phyloP scores from a whole-genome alignment of 768 basidiomycete genomes.

The Boletus tylopilopsis region DNA sequence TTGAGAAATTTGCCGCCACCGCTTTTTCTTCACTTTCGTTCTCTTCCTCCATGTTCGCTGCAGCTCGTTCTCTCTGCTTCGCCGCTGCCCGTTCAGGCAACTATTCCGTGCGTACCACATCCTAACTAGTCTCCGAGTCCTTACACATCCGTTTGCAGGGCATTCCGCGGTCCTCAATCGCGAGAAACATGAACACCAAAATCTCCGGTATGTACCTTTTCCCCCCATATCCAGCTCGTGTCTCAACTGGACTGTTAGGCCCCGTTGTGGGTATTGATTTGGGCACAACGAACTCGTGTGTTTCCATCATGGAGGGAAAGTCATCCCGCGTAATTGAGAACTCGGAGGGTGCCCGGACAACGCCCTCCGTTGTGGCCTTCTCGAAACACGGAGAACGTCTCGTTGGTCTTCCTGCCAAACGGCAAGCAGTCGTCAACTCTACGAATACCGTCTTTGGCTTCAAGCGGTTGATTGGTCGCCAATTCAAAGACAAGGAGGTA shows the following conservation, averaged over 20 bases:
- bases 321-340: conserved; percentile 95
- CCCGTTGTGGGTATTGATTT: conserved; percentile 97
- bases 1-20: conserved; percentile 37
- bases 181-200: conserved; percentile 95
- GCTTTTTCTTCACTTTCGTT: conserved; percentile 30
- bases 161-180: conserved; percentile 68
- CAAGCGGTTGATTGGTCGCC: conserved; percentile 92
- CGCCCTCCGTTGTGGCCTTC: conserved; percentile 98
- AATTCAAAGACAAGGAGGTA: conserved; percentile 91
- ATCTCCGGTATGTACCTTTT: conserved; percentile 60
- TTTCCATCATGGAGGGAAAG: conserved; percentile 94
- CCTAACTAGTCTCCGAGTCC: neutral
- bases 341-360: conserved; percentile 95
- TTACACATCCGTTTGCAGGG: conserved; percentile 37
- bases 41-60: conserved; percentile 67
- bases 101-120: conserved; percentile 51
- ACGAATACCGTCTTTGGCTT: conserved; percentile 91
- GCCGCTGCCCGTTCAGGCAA: conserved; percentile 56
- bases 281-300: conserved; percentile 91
- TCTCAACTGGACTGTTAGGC: conserved; percentile 37
- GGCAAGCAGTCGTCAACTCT: conserved; percentile 95
- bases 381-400: conserved; percentile 97
- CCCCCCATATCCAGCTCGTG: neutral
- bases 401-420: conserved; percentile 94
- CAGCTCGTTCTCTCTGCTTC: conserved; percentile 59